Conservation (phyloP, 805 yeast genomes). For the Myxozyma vanderwaltii region DNA sequence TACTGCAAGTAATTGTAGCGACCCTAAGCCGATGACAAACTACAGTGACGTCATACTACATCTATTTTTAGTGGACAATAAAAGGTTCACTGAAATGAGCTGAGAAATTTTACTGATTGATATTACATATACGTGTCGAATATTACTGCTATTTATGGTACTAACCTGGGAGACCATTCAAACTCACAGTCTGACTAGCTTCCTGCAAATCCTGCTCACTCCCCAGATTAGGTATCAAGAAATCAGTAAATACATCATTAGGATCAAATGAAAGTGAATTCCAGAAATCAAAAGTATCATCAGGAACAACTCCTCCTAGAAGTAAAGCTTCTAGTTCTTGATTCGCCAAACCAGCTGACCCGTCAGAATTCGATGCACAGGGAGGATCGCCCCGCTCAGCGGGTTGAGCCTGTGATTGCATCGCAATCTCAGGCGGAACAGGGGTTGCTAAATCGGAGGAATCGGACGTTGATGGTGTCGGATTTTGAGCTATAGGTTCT, state of each 20-base stretch:
- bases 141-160: no score
- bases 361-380: neutral
- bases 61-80: no score
- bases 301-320: constrained; percentile 5
- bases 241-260: neutral
- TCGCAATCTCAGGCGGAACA: neutral
- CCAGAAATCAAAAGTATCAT: constrained; percentile 2
- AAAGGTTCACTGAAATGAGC: no score
- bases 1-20: neutral
- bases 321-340: constrained; percentile 9
- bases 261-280: neutral
- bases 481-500: neutral
- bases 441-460: neutral
- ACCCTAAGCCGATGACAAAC: no score
- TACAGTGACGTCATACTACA: no score
- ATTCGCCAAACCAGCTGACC: neutral
- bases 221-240: neutral
- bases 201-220: no score
- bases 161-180: no score
- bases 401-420: neutral
- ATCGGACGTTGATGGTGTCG: neutral
- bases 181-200: no score
- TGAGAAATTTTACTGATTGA: no score
- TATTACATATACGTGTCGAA: no score
- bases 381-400: neutral